Conservation (phyloP, 306 rosid species). For the Rosa persica region DNA sequence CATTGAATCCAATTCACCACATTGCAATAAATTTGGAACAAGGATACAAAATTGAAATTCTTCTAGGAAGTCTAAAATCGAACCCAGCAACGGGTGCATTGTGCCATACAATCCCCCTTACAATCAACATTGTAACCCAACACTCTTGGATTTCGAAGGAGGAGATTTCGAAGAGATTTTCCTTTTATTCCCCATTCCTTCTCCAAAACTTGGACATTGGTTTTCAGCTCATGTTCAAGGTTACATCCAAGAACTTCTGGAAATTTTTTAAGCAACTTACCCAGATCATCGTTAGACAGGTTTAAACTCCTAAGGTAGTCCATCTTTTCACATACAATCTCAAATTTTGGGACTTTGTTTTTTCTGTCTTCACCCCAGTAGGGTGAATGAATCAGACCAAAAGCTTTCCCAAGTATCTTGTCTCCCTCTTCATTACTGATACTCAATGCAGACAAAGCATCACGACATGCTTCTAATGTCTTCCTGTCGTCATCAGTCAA, state of each 20-base stretch:
- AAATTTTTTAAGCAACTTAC: slow-evolving; percentile 80
- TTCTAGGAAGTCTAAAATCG: slow-evolving; percentile 54
- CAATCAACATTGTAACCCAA: slow-evolving; percentile 89
- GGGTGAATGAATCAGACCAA: slow-evolving; percentile 78
- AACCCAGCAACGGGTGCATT: slow-evolving; percentile 96
- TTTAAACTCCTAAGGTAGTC: slow-evolving; percentile 68
- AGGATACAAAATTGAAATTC: neutral
- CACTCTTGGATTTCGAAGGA: slow-evolving; percentile 82
- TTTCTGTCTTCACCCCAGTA: slow-evolving; percentile 91
- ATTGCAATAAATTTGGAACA: slow-evolving; percentile 8
- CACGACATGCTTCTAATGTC: slow-evolving; percentile 67
- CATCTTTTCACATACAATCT: slow-evolving; percentile 48
- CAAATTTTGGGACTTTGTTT: slow-evolving; percentile 53
- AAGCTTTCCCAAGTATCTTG: slow-evolving; percentile 89
- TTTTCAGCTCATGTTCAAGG: slow-evolving; percentile 68
- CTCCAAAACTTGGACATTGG: slow-evolving; percentile 63
- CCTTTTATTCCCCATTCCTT: slow-evolving; percentile 77
- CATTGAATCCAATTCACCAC: slow-evolving; percentile 15
- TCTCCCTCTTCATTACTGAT: slow-evolving; percentile 72
- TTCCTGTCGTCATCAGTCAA: slow-evolving; percentile 54
- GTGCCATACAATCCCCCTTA: slow-evolving; percentile 90
- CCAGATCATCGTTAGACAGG: slow-evolving; percentile 74
- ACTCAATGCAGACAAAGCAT: slow-evolving; percentile 51
- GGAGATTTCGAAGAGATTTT: slow-evolving; percentile 70
- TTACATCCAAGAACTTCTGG: slow-evolving; percentile 93